These are phyloP conservation scores for Crithidia bombi DNA, from an alignment of 208 protist genomes.

Conservation along the genomic window DNA sequence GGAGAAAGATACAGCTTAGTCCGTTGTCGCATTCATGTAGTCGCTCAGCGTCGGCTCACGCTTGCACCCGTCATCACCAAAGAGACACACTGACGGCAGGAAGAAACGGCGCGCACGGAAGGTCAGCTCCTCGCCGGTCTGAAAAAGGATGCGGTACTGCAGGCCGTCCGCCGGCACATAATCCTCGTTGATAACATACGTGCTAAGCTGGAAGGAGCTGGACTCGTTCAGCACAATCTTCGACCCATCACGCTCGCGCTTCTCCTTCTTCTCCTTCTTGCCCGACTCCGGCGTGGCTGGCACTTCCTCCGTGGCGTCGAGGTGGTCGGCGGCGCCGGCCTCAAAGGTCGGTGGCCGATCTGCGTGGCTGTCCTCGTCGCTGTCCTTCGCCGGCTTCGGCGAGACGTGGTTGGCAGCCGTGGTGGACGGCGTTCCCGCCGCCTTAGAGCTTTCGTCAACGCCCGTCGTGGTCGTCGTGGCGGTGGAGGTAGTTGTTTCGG, in stretches of 20 bases:
- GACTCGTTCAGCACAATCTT: conserved; percentile 33
- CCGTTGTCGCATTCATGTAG: conserved; percentile 15
- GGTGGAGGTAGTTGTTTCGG: neutral
- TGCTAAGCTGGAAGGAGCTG: conserved; percentile 45
- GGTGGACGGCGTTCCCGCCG: conserved; percentile 5
- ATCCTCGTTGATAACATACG: conserved; percentile 51
- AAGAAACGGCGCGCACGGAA: conserved; percentile 54
- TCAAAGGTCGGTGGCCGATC: conserved; percentile 14
- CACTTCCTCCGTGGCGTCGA: conserved; percentile 15
- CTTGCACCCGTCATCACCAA: conserved; percentile 29
- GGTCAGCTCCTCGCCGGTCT: conserved; percentile 45
- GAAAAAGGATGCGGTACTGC: conserved; percentile 42
- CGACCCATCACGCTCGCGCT: conserved; percentile 11
- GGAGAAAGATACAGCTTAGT: neutral
- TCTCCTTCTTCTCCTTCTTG: conserved; percentile 19
- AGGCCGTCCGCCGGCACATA: conserved; percentile 40
- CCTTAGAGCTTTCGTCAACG: neutral
- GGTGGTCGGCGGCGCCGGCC: conserved; percentile 20
- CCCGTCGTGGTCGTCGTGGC: neutral
- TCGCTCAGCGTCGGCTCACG: conserved; percentile 22
- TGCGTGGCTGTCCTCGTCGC: conserved; percentile 12
- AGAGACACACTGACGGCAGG: conserved; percentile 39
- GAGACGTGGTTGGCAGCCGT: conserved; percentile 2
- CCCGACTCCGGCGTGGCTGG: neutral
- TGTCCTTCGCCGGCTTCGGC: conserved; percentile 2